Evolutionary conservation across 345 rosid species (phyloP).

Genomic region (Gossypium raimondii): DNA sequence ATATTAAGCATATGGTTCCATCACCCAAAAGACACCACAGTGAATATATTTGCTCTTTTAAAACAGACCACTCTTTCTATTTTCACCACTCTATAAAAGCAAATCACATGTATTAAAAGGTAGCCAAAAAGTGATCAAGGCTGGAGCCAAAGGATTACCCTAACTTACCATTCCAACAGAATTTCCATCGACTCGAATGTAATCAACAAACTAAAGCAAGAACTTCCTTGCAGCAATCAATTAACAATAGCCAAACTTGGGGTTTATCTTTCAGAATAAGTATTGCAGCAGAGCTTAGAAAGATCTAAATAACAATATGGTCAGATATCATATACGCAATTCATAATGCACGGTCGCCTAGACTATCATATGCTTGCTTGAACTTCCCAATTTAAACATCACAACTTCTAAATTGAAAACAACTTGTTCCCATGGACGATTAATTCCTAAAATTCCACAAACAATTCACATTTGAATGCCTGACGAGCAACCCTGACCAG

Average conservation of each 20-base stretch:
- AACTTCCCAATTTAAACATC: neutral
- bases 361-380: neutral
- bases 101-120: neutral
- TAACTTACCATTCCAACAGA: neutral
- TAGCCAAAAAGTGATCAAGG: neutral
- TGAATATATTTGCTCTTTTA: neutral
- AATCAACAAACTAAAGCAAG: neutral
- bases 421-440: neutral
- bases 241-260: neutral
- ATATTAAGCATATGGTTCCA: neutral
- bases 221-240: neutral
- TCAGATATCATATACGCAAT: neutral
- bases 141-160: neutral
- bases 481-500: neutral
- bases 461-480: neutral
- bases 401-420: neutral
- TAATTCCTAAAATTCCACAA: neutral
- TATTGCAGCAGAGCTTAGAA: neutral
- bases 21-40: neutral
- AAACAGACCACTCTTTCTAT: neutral
- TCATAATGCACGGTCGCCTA: neutral
- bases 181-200: neutral
- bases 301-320: neutral
- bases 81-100: neutral
- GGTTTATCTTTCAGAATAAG: neutral